Evolutionary conservation across 306 rosid genomes (phyloP), one percentile per base, ranked within the genome.

Genomic region (Datisca glomerata): DNA sequence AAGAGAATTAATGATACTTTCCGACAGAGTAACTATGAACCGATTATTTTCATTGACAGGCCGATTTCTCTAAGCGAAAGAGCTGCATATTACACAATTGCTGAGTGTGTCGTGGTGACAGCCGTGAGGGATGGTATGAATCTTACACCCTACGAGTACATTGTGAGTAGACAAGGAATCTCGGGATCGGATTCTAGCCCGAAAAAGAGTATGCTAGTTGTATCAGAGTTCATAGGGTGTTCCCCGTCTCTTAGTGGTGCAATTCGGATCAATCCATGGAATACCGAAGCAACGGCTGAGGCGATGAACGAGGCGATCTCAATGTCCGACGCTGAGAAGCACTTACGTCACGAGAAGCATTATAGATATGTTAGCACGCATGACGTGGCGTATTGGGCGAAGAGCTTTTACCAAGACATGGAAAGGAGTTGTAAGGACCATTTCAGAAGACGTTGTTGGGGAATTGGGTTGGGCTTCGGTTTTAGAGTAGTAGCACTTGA

Each of bases 91-190:
- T 74, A 53, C 51, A 59, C 74, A 0, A 22, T 74, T 57, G 77
- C 81, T 0, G 81, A 74, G 52, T 74, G 81, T 37, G 76, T 69
- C 6, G 77, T 69, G 24, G 81, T 74, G 31, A 59, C 81, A 2
- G 81, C 81, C 1, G 81, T 74, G 65, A 69, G 86, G 46, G 86
- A 77, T 47, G 81, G 86, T 13, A 62, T 77, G 86, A 77, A 77
- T 63, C 74, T 78, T 37, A 65, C 60, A 14, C 86, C 86, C 18
- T 78, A 78, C 33, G 74, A 66, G 52, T 78, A 78, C 29, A 74
- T 74, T 59, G 81, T 78, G 12, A 73, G 75, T 57, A 73, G 86
- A 62, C 86, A 78, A 43, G 86, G 81, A 7, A 41, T 50, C 43
- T 29, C 72, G 16, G 47, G 51, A 16, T 50, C 66, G 21, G 75